Evolutionary conservation across 2,329 filamentous ascomycete species (phyloP).

Genomic region (Exutisphaerella laricina): DNA sequence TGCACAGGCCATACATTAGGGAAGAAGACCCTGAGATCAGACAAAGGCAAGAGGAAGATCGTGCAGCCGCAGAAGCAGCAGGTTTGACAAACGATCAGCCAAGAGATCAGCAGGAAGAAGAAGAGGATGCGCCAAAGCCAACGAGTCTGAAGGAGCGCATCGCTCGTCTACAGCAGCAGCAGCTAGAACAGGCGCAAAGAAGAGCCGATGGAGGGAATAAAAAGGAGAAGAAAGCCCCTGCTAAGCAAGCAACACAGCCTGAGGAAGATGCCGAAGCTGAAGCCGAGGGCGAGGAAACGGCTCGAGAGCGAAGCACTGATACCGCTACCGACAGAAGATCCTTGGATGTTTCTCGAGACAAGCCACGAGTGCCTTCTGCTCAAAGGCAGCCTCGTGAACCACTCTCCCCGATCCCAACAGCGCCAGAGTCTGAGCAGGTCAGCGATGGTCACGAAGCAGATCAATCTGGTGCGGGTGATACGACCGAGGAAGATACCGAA

Average conservation of each 20-base stretch:
- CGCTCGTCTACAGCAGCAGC: slow-evolving; percentile 86
- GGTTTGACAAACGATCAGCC: slow-evolving; percentile 45
- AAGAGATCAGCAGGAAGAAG: slow-evolving; percentile 46
- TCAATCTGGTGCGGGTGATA: slow-evolving; percentile 57
- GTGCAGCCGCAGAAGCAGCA: slow-evolving; percentile 63
- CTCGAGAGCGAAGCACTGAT: slow-evolving; percentile 34
- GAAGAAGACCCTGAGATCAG: slow-evolving; percentile 72
- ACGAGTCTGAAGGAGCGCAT: slow-evolving; percentile 93
- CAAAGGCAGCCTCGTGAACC: slow-evolving; percentile 35
- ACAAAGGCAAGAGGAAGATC: slow-evolving; percentile 60
- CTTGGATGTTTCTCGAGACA: slow-evolving; percentile 33
- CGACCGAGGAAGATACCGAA: slow-evolving; percentile 56
- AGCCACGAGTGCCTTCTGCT: slow-evolving; percentile 34
- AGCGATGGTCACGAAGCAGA: slow-evolving; percentile 63
- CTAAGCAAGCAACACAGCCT: slow-evolving; percentile 57
- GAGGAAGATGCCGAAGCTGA: slow-evolving; percentile 30
- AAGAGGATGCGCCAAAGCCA: slow-evolving; percentile 81
- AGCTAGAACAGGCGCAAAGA: slow-evolving; percentile 78
- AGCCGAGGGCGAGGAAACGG: slow-evolving; percentile 36
- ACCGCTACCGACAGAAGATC: slow-evolving; percentile 36
- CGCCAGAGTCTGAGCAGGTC: slow-evolving; percentile 47
- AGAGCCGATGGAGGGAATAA: slow-evolving; percentile 76
- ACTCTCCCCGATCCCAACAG: slow-evolving; percentile 31
- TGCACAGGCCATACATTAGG: slow-evolving; percentile 71
- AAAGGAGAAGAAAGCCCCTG: slow-evolving; percentile 59